Evolutionary conservation across 148 eudicot species (phyloP), one percentile per base, ranked within the genome.

Genomic region (Chenopodium album): DNA sequence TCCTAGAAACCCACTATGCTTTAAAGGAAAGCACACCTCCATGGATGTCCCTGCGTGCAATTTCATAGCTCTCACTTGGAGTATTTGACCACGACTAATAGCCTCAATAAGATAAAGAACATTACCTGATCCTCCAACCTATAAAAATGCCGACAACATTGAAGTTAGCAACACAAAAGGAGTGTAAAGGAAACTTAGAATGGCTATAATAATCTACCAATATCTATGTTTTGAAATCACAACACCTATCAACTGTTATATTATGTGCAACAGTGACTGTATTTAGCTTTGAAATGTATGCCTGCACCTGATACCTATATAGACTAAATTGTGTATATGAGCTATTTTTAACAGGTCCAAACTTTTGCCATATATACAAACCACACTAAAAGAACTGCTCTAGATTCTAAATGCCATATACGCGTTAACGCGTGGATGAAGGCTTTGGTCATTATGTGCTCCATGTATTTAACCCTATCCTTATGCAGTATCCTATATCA

Each of bases 121-220:
- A 37, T 76, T 77, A 72, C 60, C 50, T 2, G 76, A 84, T 79
- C 46, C 72, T 59, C 46, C 64, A 75, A 50, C 76, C 86, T 84
- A 62, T 31, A 68, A 4, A 56, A 80, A 26, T 17, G 17, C 46
- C 62, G 4, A 20, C 0, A 26, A 73, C 10, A 73, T 23, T 23
- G 5, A 19, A 71, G 10, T 34, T 41, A 23, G 46, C 34, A 76
- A 69, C 46, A 4, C 19, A 12, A 32, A 69, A 34, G 19, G 31
- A 31, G 32, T 66, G 4, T 4, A 68, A 14, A 68, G 19, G 16
- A 28, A 66, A 66, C 3, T 11, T 31, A 23, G 7, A 0, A 54
- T 14, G 47, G 9, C 23, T 12, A 64, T 64, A 37, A 76, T 14
- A 17, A 29, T 31, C 70, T 14, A 66, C 32, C 16, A 7, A 7